Percentiles rank a stretch among this genome's conserved stretches.
phyloP scores from a whole-genome alignment of 495 filamentous ascomycete species.

The Chaetomium tenue region DNA sequence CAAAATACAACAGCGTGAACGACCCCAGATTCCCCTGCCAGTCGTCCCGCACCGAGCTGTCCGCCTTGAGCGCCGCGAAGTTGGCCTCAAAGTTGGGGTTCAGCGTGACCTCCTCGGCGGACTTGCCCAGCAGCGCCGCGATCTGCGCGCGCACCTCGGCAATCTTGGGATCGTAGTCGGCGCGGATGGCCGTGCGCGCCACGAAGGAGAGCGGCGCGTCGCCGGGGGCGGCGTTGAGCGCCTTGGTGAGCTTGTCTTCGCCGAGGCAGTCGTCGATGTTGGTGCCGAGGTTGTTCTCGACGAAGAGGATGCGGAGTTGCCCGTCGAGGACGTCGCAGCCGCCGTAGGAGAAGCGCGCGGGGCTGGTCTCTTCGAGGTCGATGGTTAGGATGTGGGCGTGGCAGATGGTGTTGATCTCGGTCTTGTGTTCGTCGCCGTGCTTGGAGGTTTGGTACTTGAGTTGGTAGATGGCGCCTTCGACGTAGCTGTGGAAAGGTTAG shows the following conservation, averaged over 20 bases:
- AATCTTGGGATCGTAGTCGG: constrained; percentile 45
- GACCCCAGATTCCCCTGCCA: constrained; percentile 44
- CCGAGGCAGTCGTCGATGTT: constrained; percentile 45
- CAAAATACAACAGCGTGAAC: constrained; percentile 43
- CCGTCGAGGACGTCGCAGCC: constrained; percentile 48
- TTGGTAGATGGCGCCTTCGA: constrained; percentile 42
- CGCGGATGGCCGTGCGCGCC: constrained; percentile 45
- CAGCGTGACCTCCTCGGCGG: constrained; percentile 39
- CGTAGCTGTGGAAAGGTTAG: constrained; percentile 39
- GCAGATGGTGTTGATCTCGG: constrained; percentile 51
- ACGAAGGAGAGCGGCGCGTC: constrained; percentile 36
- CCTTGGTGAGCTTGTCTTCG: constrained; percentile 38
- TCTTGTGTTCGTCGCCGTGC: constrained; percentile 39
- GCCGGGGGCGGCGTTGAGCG: constrained; percentile 46
- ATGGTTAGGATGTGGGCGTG: constrained; percentile 47
- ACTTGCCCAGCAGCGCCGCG: constrained; percentile 40
- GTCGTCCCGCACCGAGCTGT: constrained; percentile 37
- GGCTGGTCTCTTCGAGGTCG: constrained; percentile 42
- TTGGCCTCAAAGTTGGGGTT: constrained; percentile 49
- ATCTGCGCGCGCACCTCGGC: constrained; percentile 38
- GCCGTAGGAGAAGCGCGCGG: constrained; percentile 43
- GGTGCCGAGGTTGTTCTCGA: constrained; percentile 41
- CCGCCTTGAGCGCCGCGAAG: constrained; percentile 45
- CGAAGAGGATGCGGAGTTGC: constrained; percentile 49
- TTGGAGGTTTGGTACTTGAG: constrained; percentile 39